Base-by-base conservation (phyloP, 257 asterid species). In the Echites panduratus region DNA sequence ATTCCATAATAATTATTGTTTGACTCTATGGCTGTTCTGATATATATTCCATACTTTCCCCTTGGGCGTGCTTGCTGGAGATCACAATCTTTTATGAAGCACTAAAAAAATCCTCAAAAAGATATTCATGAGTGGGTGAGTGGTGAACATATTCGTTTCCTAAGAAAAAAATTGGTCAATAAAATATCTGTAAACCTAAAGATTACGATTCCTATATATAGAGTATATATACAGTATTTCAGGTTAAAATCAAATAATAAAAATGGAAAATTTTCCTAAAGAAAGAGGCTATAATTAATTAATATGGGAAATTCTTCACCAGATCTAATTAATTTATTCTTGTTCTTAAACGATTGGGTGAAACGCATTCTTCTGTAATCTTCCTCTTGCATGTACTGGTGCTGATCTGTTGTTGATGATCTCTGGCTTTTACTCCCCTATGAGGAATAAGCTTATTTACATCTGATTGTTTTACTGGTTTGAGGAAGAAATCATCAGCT, bases 401-500 rank as follows among this genome's bases (percentile, higher is more conserved):
- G 59, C 11, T 20, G 17, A 16, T 16, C 20, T 5, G 24, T 62
- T 32, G 26, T 5, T 29, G 47, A 62, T 29, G 47, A 62, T 62
- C 24, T 32, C 27, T 62, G 22, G 11, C 56, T 54, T n/a, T 90
- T 75, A 83, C 68, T 74, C 77, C 85, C 90, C 84, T 72, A 78
- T 87, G 96, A 29, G 97, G 88, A 79, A 48, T 87, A 38, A 91
- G 90, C 79, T 91, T 91, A 59, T 76, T 81, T 6, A 89, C 95
- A 86, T 91, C 97, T 70, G 97, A 66, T 71, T 84, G 72, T 41
- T 86, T 89, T 80, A 88, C 90, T 70, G 97, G 97, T 83, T 91
- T 91, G 68, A 91, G 88, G 54, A 89, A 82, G 76, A 89, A 91
- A 65, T 89, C 96, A 77, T 91, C 95, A 54, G 97, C 96, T 38